Evolutionary conservation across 768 basidiomycete species (phyloP).

Genomic region (Boletus patriciae): DNA sequence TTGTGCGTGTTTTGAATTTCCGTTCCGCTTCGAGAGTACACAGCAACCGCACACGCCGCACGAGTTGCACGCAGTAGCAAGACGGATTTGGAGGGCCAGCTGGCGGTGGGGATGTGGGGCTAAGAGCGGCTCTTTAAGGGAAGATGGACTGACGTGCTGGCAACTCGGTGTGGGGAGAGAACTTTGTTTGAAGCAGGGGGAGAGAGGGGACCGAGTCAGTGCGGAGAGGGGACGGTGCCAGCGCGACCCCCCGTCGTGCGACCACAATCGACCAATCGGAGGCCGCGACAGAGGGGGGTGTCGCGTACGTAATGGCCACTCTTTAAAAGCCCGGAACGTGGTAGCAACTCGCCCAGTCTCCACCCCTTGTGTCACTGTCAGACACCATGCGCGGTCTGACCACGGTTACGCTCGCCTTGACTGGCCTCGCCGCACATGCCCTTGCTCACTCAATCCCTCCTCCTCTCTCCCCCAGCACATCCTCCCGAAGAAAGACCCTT

Average conservation of each 20-base stretch:
- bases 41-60: neutral
- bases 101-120: neutral
- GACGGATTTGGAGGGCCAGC: conserved; percentile 6
- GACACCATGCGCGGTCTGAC: conserved; percentile 61
- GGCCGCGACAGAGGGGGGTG: neutral
- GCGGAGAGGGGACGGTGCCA: conserved; percentile 9
- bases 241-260: conserved; percentile 19
- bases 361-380: neutral
- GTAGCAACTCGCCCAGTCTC: neutral
- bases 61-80: neutral
- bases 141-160: neutral
- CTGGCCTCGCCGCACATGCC: conserved; percentile 57
- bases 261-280: conserved; percentile 25
- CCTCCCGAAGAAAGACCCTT: conserved; percentile 71
- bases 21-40: neutral
- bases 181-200: neutral
- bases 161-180: neutral
- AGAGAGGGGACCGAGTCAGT: conserved; percentile 11
- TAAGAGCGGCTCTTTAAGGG: neutral
- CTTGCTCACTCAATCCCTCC: conserved; percentile 43
- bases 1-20: neutral
- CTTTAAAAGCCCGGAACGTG: conserved; percentile 15
- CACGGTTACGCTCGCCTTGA: conserved; percentile 59
- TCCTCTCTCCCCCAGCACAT: neutral
- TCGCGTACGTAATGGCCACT: conserved; percentile 18